Evolutionary conservation across 2,329 filamentous ascomycete genomes (phyloP).

Genomic region (Aspergillus calidoustus): DNA sequence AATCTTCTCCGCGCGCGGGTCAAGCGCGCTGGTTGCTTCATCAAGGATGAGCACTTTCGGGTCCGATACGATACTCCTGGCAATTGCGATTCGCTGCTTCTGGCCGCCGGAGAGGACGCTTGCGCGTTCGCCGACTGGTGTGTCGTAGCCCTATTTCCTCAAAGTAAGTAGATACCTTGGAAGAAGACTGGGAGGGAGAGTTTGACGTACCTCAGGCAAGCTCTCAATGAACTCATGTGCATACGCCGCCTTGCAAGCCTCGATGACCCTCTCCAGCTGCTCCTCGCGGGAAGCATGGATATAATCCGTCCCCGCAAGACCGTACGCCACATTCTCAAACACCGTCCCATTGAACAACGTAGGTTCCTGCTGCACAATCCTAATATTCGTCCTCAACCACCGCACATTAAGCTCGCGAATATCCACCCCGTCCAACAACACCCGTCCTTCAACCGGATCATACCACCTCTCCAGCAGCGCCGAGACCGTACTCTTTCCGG

Average conservation of each 20-base stretch:
- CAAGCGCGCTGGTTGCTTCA: slow-evolving; percentile 90
- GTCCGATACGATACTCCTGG: slow-evolving; percentile 85
- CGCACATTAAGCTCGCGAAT: slow-evolving; percentile 80
- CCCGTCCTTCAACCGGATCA: slow-evolving; percentile 78
- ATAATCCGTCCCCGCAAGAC: slow-evolving; percentile 80
- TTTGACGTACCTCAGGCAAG: slow-evolving; percentile 67
- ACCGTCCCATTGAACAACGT: slow-evolving; percentile 89
- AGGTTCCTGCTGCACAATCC: slow-evolving; percentile 91
- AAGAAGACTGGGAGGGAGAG: neutral
- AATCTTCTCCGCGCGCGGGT: slow-evolving; percentile 92
- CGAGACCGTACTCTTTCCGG: slow-evolving; percentile 92
- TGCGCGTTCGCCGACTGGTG: slow-evolving; percentile 92
- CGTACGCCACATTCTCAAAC: slow-evolving; percentile 85
- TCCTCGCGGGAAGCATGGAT: slow-evolving; percentile 71
- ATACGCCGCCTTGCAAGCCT: slow-evolving; percentile 87
- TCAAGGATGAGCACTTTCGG: slow-evolving; percentile 92
- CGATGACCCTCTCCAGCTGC: slow-evolving; percentile 71
- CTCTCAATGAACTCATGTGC: slow-evolving; percentile 87
- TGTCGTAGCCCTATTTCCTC: slow-evolving; percentile 67
- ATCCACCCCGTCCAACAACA: slow-evolving; percentile 82
- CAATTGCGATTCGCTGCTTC: slow-evolving; percentile 95
- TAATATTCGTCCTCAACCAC: slow-evolving; percentile 91
- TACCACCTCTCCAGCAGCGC: slow-evolving; percentile 95
- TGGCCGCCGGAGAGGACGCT: slow-evolving; percentile 93
- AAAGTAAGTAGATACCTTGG: neutral